phyloP scores from a whole-genome alignment of 2,329 filamentous ascomycete species.

The Diaporthe batatas region DNA sequence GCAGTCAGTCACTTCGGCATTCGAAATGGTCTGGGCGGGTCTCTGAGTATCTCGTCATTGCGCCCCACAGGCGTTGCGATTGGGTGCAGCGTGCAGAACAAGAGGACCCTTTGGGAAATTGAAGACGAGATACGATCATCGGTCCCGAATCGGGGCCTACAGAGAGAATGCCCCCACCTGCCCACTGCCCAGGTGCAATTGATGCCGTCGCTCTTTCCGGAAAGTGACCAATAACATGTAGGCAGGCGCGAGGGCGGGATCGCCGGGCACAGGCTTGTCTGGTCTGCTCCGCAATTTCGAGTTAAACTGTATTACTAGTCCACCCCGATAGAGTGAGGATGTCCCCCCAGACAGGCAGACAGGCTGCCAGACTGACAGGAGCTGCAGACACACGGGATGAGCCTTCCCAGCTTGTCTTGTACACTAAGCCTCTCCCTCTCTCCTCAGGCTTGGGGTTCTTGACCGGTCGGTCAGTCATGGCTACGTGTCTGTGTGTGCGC shows the following conservation, averaged over 20 bases:
- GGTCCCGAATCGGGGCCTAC: slow-evolving; percentile 16
- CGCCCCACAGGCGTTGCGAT: slow-evolving; percentile 19
- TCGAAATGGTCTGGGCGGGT: slow-evolving; percentile 16
- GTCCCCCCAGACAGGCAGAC: too few relatives aligned
- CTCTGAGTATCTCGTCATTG: slow-evolving; percentile 25
- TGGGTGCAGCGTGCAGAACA: slow-evolving; percentile 18
- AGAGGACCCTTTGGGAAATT: slow-evolving; percentile 27
- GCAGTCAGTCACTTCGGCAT: not conserved
- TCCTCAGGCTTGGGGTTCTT: not conserved
- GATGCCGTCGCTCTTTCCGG: slow-evolving; percentile 14
- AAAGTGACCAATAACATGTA: slow-evolving; percentile 13
- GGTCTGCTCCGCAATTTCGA: not conserved
- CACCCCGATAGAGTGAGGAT: not conserved
- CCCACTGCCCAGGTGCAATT: slow-evolving; percentile 12
- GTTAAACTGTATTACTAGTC: not conserved
- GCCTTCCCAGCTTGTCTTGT: not conserved
- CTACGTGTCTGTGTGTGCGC: not conserved
- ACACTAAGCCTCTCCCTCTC: not conserved
- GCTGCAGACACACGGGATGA: not conserved
- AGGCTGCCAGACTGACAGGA: not conserved
- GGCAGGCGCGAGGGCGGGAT: slow-evolving; percentile 12
- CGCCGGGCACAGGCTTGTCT: slow-evolving; percentile 22
- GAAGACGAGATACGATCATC: slow-evolving; percentile 15
- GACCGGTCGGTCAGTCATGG: not conserved
- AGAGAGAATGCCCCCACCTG: not conserved